phyloP scores from a whole-genome alignment of 2,329 filamentous ascomycete genomes.

The Fusarium protoensiforme region DNA sequence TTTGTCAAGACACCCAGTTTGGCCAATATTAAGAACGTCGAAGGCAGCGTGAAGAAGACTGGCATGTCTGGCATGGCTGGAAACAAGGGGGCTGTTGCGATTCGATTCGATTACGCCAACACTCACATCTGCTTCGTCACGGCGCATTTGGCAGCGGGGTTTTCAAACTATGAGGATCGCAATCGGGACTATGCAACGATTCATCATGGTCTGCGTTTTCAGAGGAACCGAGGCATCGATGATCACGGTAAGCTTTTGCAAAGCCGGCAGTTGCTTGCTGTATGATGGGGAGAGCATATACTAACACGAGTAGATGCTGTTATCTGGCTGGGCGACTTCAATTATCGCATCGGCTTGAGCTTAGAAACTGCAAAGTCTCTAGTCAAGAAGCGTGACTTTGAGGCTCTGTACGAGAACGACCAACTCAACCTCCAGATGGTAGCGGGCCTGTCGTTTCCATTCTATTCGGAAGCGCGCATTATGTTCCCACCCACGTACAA shows the following conservation, averaged over 20 bases:
- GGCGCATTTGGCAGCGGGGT: constrained; percentile 94
- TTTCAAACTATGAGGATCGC: constrained; percentile 95
- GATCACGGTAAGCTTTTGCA: constrained; percentile 76
- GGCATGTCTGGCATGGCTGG: constrained; percentile 97
- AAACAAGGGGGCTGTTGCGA: constrained; percentile 97
- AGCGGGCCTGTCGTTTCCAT: constrained; percentile 87
- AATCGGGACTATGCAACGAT: constrained; percentile 95
- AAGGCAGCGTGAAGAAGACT: constrained; percentile 93
- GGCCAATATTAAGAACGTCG: constrained; percentile 91
- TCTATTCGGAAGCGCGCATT: constrained; percentile 90
- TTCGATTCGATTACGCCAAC: constrained; percentile 93
- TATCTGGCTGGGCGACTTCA: constrained; percentile 98
- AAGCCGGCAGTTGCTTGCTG: background rate
- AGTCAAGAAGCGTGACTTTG: constrained; percentile 78
- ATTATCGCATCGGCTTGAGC: constrained; percentile 91
- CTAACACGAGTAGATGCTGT: constrained; percentile 67
- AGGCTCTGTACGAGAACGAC: constrained; percentile 88
- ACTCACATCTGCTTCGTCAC: constrained; percentile 96
- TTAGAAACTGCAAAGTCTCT: constrained; percentile 82
- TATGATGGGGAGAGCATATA: constrained; percentile 28
- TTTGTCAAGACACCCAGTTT: constrained; percentile 86
- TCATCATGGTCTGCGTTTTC: constrained; percentile 86
- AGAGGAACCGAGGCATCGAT: constrained; percentile 89
- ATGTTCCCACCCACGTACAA: constrained; percentile 95
- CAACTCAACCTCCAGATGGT: constrained; percentile 98